These are phyloP conservation scores for Aspergillus baeticus DNA, from an alignment of 495 filamentous ascomycete species.

Conservation along the genomic window DNA sequence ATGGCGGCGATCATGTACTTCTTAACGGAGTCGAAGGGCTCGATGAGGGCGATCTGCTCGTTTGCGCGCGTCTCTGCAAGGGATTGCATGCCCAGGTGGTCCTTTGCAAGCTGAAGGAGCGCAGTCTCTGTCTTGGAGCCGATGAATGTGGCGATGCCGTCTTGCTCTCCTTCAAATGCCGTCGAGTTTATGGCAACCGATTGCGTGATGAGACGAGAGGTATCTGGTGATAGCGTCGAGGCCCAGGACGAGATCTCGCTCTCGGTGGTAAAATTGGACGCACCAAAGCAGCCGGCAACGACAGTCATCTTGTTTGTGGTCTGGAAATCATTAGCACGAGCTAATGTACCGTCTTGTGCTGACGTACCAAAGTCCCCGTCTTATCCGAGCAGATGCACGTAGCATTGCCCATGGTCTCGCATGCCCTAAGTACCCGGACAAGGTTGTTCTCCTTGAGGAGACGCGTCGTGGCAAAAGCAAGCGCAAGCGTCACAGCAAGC, in stretches of 20 bases:
- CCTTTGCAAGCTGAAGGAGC: constrained; percentile 57
- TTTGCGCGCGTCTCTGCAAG: constrained; percentile 60
- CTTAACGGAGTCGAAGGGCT: constrained; percentile 66
- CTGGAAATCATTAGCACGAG: no score
- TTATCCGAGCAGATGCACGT: constrained; percentile 71
- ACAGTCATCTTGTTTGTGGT: constrained; percentile 73
- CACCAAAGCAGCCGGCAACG: constrained; percentile 59
- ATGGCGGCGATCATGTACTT: constrained; percentile 71
- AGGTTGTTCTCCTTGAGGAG: constrained; percentile 72
- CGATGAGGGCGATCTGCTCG: constrained; percentile 56
- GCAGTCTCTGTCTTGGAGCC: constrained; percentile 72
- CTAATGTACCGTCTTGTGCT: no score
- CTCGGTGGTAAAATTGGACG: constrained; percentile 48
- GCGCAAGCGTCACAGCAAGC: constrained; percentile 63
- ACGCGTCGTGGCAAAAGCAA: constrained; percentile 66
- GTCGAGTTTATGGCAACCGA: constrained; percentile 68
- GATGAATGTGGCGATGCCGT: constrained; percentile 56
- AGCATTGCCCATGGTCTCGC: constrained; percentile 72
- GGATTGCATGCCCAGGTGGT: constrained; percentile 62
- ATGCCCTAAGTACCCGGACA: constrained; percentile 64
- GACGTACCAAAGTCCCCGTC: constrained; percentile 54
- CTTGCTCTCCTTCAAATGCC: constrained; percentile 60
- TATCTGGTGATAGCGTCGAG: constrained; percentile 49
- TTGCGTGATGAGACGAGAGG: constrained; percentile 57
- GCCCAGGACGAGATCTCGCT: constrained; percentile 25